phyloP scores from a whole-genome alignment of 495 filamentous ascomycete species.

The Geopyxis carbonaria region DNA sequence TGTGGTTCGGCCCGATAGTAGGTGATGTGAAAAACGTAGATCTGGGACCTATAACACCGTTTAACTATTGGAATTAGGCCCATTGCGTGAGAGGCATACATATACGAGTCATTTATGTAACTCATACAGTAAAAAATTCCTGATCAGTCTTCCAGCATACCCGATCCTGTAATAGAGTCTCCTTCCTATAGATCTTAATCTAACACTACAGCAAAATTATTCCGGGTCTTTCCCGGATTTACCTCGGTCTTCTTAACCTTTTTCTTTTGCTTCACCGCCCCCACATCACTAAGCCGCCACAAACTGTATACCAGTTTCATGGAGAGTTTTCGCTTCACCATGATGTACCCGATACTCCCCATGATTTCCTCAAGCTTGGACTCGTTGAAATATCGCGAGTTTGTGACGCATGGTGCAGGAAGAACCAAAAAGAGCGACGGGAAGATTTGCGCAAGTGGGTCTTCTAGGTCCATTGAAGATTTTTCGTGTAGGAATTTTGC shows the following conservation, averaged over 20 bases:
- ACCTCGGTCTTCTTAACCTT: constrained; percentile 54
- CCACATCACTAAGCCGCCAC: constrained; percentile 39
- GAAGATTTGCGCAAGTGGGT: constrained; percentile 28
- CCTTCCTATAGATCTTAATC: constrained; percentile 9
- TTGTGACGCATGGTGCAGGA: constrained; percentile 71
- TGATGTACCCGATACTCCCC: constrained; percentile 53
- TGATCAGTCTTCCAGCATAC: too few species aligned
- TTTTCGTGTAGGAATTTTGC: constrained; percentile 41
- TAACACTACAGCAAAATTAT: constrained; percentile 76
- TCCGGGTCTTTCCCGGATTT: constrained; percentile 52
- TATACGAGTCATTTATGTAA: too few species aligned
- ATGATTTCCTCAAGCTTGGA: constrained; percentile 55
- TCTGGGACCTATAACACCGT: too few species aligned
- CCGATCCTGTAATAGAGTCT: too few species aligned
- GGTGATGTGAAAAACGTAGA: too few species aligned
- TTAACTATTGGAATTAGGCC: too few species aligned
- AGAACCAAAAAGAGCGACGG: constrained; percentile 82
- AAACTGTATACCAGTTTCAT: constrained; percentile 79
- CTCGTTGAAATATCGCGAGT: constrained; percentile 80
- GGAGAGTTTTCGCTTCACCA: constrained; percentile 49
- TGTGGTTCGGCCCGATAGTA: too few species aligned
- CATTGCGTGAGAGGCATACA: too few species aligned
- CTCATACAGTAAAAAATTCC: too few species aligned
- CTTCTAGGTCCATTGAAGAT: constrained; percentile 7
- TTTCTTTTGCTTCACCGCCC: constrained; percentile 20